Percentiles rank a stretch among this genome's conserved stretches.
phyloP scores from a whole-genome alignment of 257 asterid species.

The Plectranthus barbatus region DNA sequence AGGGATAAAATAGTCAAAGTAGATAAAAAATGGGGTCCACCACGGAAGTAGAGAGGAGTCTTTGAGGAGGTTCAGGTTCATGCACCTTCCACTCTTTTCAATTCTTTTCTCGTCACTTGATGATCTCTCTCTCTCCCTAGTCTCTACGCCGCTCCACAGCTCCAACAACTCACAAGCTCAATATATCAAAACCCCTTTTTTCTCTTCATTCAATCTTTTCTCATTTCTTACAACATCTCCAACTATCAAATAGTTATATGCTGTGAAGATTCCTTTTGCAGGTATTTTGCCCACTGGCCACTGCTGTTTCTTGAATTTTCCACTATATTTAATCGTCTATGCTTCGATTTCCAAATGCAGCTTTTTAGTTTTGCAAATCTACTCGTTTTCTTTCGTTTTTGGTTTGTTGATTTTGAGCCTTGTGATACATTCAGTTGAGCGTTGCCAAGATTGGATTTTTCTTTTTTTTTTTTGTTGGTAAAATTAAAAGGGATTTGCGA shows the following conservation, averaged over 20 bases:
- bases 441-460: constrained; percentile 11
- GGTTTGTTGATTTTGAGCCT: not conserved
- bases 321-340: not conserved
- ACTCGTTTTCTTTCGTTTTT: not conserved
- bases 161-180: not conserved
- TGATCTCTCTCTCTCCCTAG: not conserved
- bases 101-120: constrained; percentile 1
- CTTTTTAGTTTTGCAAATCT: not conserved
- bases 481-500: not conserved
- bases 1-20: constrained; percentile 1
- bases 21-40: constrained; percentile 11
- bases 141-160: not conserved
- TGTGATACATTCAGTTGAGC: not conserved
- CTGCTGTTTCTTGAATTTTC: not conserved
- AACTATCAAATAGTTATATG: not conserved
- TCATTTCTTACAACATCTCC: not conserved
- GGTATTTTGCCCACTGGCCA: constrained; percentile 9
- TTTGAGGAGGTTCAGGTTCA: constrained; percentile 22
- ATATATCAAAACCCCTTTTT: not conserved
- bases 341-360: constrained; percentile 11
- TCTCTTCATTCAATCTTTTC: not conserved
- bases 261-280: constrained; percentile 7
- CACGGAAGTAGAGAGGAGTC: not conserved
- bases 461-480: not conserved
- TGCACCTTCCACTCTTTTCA: constrained; percentile 25